These are phyloP conservation scores for Glomus cerebriforme DNA, from an alignment of 192 early-diverging fungal species.

Conservation along the genomic window DNA sequence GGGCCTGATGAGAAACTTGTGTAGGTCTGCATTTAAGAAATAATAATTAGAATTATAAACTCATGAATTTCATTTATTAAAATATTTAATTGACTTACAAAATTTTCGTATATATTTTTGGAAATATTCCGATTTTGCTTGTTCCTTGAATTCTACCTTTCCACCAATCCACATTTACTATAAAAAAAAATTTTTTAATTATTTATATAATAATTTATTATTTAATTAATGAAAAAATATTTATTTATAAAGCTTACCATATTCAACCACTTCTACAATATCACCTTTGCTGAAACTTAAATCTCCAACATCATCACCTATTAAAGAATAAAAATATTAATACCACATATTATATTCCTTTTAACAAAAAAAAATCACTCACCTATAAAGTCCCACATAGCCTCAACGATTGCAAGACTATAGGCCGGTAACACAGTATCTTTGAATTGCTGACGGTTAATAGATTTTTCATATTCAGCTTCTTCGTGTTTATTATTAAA, in stretches of 20 bases:
- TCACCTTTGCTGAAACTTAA: conserved; percentile 3
- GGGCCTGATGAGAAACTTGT: neutral
- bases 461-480: neutral
- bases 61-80: neutral
- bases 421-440: neutral
- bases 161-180: conserved; percentile 11
- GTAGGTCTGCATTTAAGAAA: neutral
- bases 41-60: neutral
- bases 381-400: neutral
- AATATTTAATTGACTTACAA: conserved; percentile 1
- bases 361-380: neutral
- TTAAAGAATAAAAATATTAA: neutral
- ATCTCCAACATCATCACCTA: neutral
- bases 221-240: no score
- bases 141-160: neutral
- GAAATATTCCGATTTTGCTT: neutral
- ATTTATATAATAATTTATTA: neutral
- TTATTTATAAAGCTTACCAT: neutral
- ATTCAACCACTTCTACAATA: neutral
- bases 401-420: neutral
- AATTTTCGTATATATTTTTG: conserved; percentile 4
- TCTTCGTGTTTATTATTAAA: neutral
- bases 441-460: neutral
- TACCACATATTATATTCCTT: no score
- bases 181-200: neutral